A percentile compares a stretch with the other conserved stretches of the same genome.
Conservation (phyloP, 768 basidiomycete species). For the Tylopilus balloui region DNA sequence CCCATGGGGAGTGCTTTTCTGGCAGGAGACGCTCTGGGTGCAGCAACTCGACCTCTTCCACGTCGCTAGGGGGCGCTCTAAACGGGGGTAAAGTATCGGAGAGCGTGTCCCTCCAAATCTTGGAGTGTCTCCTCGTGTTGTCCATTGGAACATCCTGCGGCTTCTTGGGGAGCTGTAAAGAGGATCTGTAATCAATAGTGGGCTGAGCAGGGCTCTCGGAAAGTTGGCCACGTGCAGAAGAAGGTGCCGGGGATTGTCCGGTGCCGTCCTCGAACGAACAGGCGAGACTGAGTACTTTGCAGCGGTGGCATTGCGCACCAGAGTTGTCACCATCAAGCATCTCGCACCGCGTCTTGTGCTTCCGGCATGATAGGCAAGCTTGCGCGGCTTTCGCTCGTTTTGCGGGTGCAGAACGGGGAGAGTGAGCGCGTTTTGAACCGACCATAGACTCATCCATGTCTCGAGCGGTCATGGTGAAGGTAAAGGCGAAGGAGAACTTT, state of each 20-base stretch:
- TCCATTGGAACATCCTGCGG: slow-evolving; percentile 20
- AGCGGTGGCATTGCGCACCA: slow-evolving; percentile 43
- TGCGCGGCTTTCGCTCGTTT: slow-evolving; percentile 43
- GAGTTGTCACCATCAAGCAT: slow-evolving; percentile 39
- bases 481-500: slow-evolving; percentile 1
- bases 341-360: slow-evolving; percentile 49
- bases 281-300: slow-evolving; percentile 42
- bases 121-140: slow-evolving; percentile 18
- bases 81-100: slow-evolving; percentile 17
- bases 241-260: slow-evolving; percentile 12
- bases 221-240: slow-evolving; percentile 18
- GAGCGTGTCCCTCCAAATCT: slow-evolving; percentile 18
- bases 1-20: slow-evolving; percentile 35
- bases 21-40: slow-evolving; percentile 36
- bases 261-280: slow-evolving; percentile 43
- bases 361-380: slow-evolving; percentile 44
- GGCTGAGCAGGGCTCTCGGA: slow-evolving; percentile 20
- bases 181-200: slow-evolving; percentile 23
- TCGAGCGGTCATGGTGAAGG: slow-evolving; percentile 14
- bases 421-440: slow-evolving; percentile 31
- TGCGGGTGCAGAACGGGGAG: slow-evolving; percentile 27
- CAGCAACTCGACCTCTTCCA: slow-evolving; percentile 30
- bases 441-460: slow-evolving; percentile 19
- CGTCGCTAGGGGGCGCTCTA: slow-evolving; percentile 14
- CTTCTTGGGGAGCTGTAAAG: slow-evolving; percentile 19